A percentile compares a stretch with the other conserved stretches of the same genome.
Conservation (phyloP, 129 eudicot genomes). For the Lactuca saligna region DNA sequence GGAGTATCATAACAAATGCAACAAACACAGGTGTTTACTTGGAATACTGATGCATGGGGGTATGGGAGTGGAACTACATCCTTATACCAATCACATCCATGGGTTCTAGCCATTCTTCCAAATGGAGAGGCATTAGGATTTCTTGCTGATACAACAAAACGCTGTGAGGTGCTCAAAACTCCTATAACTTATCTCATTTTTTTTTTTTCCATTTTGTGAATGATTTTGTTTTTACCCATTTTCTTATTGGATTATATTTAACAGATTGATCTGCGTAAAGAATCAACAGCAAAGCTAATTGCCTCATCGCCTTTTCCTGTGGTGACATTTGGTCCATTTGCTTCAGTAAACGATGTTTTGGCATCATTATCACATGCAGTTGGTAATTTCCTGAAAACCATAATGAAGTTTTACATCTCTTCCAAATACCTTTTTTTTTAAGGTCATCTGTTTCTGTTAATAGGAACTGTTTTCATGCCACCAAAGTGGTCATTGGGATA, state of each 20-base stretch:
- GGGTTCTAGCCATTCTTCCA: constrained; percentile 86
- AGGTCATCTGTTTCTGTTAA: neutral
- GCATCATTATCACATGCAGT: constrained; percentile 71
- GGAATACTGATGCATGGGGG: constrained; percentile 96
- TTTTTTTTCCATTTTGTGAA: neutral
- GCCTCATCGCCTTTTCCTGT: constrained; percentile 69
- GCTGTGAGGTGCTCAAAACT: constrained; percentile 71
- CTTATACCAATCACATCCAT: constrained; percentile 94
- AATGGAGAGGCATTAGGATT: constrained; percentile 82
- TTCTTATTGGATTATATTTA: constrained; percentile 18
- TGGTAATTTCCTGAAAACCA: constrained; percentile 47
- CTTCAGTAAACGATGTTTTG: constrained; percentile 74
- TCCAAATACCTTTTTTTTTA: neutral
- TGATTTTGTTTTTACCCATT: neutral
- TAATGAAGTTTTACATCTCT: neutral
- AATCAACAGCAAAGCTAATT: constrained; percentile 58
- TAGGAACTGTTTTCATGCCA: constrained; percentile 95
- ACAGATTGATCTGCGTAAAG: constrained; percentile 83
- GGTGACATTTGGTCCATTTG: constrained; percentile 87
- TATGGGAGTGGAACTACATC: constrained; percentile 85
- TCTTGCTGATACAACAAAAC: constrained; percentile 94
- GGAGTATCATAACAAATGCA: neutral
- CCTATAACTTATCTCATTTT: constrained; percentile 6
- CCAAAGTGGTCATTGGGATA: constrained; percentile 96
- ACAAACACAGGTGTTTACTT: constrained; percentile 61